phyloP scores from a whole-genome alignment of 305 asterid genomes.

The Euphrasia arctica region DNA sequence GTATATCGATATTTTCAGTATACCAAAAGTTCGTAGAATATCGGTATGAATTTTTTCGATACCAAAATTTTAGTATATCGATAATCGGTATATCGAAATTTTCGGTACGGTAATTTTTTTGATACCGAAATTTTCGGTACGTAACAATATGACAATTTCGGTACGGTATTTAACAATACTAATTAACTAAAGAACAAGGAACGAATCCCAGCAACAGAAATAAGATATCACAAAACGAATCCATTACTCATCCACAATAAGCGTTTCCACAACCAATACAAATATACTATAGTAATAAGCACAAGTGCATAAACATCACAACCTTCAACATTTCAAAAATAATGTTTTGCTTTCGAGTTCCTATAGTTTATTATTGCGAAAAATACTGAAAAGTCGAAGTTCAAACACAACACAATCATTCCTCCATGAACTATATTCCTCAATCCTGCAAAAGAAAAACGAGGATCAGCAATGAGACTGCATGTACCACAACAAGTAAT shows the following conservation, averaged over 20 bases:
- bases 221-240: neutral
- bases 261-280: neutral
- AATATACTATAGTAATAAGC: neutral
- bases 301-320: neutral
- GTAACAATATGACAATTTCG: too few species aligned
- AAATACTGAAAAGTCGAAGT: neutral
- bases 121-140: too few species aligned
- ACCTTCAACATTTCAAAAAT: neutral
- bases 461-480: neutral
- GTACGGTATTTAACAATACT: too few species aligned
- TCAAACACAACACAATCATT: neutral
- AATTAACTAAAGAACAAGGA: too few species aligned
- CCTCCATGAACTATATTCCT: neutral
- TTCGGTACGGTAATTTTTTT: too few species aligned
- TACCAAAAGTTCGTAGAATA: too few species aligned
- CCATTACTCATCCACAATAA: neutral
- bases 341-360: neutral
- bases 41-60: too few species aligned
- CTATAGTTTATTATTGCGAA: neutral
- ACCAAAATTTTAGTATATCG: too few species aligned
- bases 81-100: too few species aligned
- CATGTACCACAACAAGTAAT: neutral
- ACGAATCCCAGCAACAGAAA: neutral
- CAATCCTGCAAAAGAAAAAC: neutral
- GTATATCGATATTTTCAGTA: too few species aligned